Base-by-base conservation (phyloP, 331 rosid species). In the Pyracantha coccinea region DNA sequence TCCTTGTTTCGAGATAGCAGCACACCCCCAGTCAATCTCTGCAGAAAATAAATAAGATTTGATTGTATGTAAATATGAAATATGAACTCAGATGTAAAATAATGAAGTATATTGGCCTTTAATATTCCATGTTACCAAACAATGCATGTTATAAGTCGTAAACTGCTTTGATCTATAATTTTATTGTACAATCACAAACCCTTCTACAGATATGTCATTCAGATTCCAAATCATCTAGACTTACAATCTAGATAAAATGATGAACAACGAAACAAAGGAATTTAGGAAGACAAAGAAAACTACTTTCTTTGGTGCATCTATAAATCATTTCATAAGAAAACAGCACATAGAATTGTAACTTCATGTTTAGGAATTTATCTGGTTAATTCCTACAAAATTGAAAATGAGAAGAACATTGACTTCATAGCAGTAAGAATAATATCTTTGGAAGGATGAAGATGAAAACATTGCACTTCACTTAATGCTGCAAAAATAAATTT, bases 1-100 rank as follows among this genome's bases (percentile, higher is more conserved):
- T 94, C 97, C 80, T 94, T 94, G 84, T 94, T 94, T 86, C 99
- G 87, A 23, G 96, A 91, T 53, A 94, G 93, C 72, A 94, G 87
- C n/a, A 74, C 80, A 72, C 93, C 97, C 29, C 99, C 99, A 5
- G 99, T 94, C 90, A 94, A 81, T 88, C 78, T 88, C 97, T 91
- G 88, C 81, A 71, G 66, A 71, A 79, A 78, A 82, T 25, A 62
- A 66, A 64, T 28, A 50, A 81, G 73, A 63, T 35, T 63, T 73
- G 21, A 58, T 64, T 59, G 72, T 35, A 79, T 5, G 14, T 23
- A n/a, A 23, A 59, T 8, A 50, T 24, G 24, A 52, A 68, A 61
- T 27, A 15, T 15, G 20, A 61, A 28, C 41, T 58, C 16, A 44
- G 45, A 62, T 38, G 54, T 64, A 19, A 27, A 12, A 16, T 25